Evolutionary conservation across 2,329 filamentous ascomycete species (phyloP).

Genomic region (Pseudocercospora fuligena): DNA sequence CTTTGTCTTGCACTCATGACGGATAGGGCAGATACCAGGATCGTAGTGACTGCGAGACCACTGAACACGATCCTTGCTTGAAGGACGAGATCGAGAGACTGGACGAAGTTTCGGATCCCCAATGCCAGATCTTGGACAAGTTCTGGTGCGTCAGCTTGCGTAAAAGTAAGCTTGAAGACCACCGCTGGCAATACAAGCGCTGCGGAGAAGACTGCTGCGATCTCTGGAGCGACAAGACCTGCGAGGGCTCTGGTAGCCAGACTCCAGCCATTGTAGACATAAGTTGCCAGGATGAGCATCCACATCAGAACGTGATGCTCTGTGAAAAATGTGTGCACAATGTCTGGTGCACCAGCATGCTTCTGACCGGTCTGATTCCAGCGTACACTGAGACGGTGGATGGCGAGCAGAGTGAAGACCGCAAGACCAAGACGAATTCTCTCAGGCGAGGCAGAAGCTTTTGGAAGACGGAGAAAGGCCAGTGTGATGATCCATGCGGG

Average conservation of each 20-base stretch:
- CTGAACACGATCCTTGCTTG: conserved; percentile 46
- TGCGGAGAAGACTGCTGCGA: conserved; percentile 43
- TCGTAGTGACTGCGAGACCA: conserved; percentile 39
- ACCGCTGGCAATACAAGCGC: conserved; percentile 63
- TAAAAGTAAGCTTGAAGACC: conserved; percentile 89
- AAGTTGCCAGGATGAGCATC: conserved; percentile 71
- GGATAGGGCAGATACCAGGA: conserved; percentile 36
- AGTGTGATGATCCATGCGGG: conserved; percentile 66
- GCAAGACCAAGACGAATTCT: conserved; percentile 23
- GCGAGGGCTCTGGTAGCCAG: conserved; percentile 44
- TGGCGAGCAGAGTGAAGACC: conserved; percentile 53
- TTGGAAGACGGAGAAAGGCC: conserved; percentile 14
- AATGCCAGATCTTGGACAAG: conserved; percentile 54
- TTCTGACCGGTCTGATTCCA: conserved; percentile 99
- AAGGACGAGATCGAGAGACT: conserved; percentile 39
- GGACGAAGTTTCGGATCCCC: conserved; percentile 35
- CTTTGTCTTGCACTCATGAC: conserved; percentile 25
- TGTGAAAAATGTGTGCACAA: conserved; percentile 73
- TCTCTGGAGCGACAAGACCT: conserved; percentile 35
- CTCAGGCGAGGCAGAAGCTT: not conserved
- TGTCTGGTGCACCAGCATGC: conserved; percentile 86
- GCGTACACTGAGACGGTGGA: conserved; percentile 70
- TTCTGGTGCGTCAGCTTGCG: conserved; percentile 84
- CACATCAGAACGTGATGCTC: conserved; percentile 72
- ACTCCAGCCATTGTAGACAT: conserved; percentile 62